Conservation (phyloP, 495 filamentous ascomycete genomes). For the Penicillium lividum region DNA sequence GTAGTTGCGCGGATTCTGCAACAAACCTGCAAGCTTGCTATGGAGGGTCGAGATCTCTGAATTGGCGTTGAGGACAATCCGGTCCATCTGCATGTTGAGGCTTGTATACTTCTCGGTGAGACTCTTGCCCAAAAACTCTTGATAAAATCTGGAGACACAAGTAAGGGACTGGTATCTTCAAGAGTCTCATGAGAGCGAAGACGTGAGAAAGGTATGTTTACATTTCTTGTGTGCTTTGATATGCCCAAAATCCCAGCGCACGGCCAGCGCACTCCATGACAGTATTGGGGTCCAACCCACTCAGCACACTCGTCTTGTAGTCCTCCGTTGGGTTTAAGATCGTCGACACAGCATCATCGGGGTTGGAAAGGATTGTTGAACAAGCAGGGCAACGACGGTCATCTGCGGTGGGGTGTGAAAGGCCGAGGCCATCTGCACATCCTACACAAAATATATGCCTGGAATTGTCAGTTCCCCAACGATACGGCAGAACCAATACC, state of each 20-base stretch:
- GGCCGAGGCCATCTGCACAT: constrained; percentile 69
- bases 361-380: constrained; percentile 62
- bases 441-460: constrained; percentile 86
- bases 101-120: constrained; percentile 72
- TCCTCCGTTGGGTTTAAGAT: constrained; percentile 85
- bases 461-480: constrained; percentile 14
- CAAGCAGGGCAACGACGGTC: constrained; percentile 82
- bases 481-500: constrained; percentile 1
- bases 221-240: constrained; percentile 92
- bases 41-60: constrained; percentile 70
- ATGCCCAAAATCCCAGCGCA: constrained; percentile 85
- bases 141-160: constrained; percentile 63
- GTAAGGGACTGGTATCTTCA: constrained; percentile 16
- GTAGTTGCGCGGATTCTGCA: constrained; percentile 9
- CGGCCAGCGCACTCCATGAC: constrained; percentile 91
- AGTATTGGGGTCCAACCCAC: constrained; percentile 76
- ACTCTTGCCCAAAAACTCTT: constrained; percentile 71
- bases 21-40: constrained; percentile 55
- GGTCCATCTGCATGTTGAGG: constrained; percentile 73
- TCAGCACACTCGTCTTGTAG: constrained; percentile 88
- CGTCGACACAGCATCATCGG: constrained; percentile 76
- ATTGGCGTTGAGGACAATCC: constrained; percentile 80
- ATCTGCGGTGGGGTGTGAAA: constrained; percentile 57
- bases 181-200: not conserved
- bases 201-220: constrained; percentile 31